Base-by-base conservation (phyloP, 768 basidiomycete genomes). In the Podaxis sp. region DNA sequence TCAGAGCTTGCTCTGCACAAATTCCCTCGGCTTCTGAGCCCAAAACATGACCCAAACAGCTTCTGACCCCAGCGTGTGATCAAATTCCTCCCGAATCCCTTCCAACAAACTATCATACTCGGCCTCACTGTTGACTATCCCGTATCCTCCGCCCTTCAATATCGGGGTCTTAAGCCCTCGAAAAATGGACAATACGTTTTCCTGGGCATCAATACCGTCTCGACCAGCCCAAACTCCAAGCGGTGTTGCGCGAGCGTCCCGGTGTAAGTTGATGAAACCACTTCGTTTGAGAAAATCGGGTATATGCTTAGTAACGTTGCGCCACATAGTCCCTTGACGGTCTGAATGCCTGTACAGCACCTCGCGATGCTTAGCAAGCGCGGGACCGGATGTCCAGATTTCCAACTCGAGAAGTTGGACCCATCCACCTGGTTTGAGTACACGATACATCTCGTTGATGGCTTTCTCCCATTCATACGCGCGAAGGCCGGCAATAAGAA, bases 391-490 rank as follows among this genome's bases (percentile, higher is more conserved):
- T 14, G 35, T 48, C 46, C 51, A 55, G 13, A 36, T n/a, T 13
- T 46, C 36, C 13, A 61, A 13, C 28, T 61, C 60, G 9, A 52
- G 14, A 10, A 61, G 36, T 37, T 61, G 60, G 18, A 47, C 53
- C 60, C 60, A 61, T 14, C 60, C 60, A 9, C 60, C 60, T 13
- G 60, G 60, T 27, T 48, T 37, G 10, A 61, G 50, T 5, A 61
- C 60, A 23, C 52, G 51, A 21, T 48, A 61, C 16, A 61, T 44
- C n/a, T 61, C 52, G 42, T 23, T 35, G n/a, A 55, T 40, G 7
- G 60, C 60, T 14, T 53, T 2, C 23, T 38, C 53, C 60, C 60
- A 61, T 55, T 61, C 51, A 23, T 53, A 42, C 3, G 18, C 18
- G 11, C 52, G 50, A 7, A 61, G 50, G n/a, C 23, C 51, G 3